Conservation (phyloP, 2,329 filamentous ascomycete genomes). For the Fusarium haematococcum region DNA sequence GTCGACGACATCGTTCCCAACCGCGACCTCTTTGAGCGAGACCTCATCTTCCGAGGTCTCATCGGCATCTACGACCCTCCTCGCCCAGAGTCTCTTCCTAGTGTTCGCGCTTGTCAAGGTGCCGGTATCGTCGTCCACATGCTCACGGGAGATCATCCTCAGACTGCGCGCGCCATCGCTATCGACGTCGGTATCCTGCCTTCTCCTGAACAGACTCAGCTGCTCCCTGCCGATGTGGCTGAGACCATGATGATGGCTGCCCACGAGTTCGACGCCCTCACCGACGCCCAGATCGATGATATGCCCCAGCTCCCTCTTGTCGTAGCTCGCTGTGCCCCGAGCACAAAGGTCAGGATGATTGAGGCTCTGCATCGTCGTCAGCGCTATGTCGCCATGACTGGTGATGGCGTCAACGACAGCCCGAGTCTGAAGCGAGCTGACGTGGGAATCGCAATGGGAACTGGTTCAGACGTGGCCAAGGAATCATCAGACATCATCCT, state of each 20-base stretch:
- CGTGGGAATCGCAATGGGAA: slow-evolving; percentile 79
- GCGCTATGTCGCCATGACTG: slow-evolving; percentile 75
- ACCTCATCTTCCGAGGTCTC: slow-evolving; percentile 72
- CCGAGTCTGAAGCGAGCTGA: slow-evolving; percentile 75
- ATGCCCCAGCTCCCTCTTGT: slow-evolving; percentile 73
- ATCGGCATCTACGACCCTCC: slow-evolving; percentile 77
- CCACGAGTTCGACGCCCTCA: slow-evolving; percentile 71
- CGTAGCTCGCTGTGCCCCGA: slow-evolving; percentile 75
- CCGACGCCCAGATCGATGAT: slow-evolving; percentile 70
- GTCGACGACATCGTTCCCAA: slow-evolving; percentile 27
- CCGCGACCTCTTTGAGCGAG: slow-evolving; percentile 57
- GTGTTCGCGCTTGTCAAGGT: slow-evolving; percentile 65
- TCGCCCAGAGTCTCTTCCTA: slow-evolving; percentile 69
- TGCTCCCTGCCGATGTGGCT: slow-evolving; percentile 62
- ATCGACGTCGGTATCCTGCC: slow-evolving; percentile 70
- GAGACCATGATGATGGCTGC: slow-evolving; percentile 72
- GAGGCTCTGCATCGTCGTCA: slow-evolving; percentile 76
- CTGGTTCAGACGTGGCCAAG: slow-evolving; percentile 76
- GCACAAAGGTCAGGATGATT: slow-evolving; percentile 80
- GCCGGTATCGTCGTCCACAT: slow-evolving; percentile 73
- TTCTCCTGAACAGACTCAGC: slow-evolving; percentile 48
- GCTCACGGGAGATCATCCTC: slow-evolving; percentile 73
- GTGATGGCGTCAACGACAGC: slow-evolving; percentile 77
- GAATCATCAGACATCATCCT: slow-evolving; percentile 73
- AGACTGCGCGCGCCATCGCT: slow-evolving; percentile 71